Evolutionary conservation across 257 asterid genomes (phyloP).

Genomic region (Anisodus acutangulus): DNA sequence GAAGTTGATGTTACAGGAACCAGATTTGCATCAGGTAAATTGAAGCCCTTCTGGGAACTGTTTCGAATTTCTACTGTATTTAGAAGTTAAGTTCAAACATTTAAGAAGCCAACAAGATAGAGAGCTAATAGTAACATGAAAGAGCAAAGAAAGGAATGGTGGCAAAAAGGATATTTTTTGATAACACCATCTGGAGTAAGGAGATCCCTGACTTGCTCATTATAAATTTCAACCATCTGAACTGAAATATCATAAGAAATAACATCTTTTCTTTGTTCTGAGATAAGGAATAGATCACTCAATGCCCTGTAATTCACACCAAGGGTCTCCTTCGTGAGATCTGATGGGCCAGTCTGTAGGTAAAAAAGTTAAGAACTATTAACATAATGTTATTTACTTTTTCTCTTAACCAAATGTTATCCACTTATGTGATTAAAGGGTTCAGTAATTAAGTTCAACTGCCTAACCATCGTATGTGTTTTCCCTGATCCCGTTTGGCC

Average conservation of each 20-base stretch:
- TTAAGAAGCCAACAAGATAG: slow-evolving; percentile 9
- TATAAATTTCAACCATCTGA: slow-evolving; percentile 95
- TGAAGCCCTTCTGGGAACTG: slow-evolving; percentile 62
- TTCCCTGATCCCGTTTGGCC: slow-evolving; percentile 98
- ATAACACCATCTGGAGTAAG: slow-evolving; percentile 64
- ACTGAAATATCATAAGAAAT: slow-evolving; percentile 69
- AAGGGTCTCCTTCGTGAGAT: slow-evolving; percentile 61
- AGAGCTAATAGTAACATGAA: neutral
- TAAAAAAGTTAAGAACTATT: slow-evolving; percentile 28
- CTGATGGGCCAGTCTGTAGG: slow-evolving; percentile 75
- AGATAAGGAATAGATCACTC: slow-evolving; percentile 69
- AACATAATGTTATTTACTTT: neutral
- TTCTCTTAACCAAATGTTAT: slow-evolving; percentile 16
- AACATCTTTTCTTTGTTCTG: slow-evolving; percentile 77
- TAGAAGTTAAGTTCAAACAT: slow-evolving; percentile 51
- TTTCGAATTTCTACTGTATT: slow-evolving; percentile 71
- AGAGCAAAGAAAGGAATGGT: slow-evolving; percentile 27
- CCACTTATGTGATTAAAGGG: slow-evolving; percentile 6
- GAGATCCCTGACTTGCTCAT: slow-evolving; percentile 92
- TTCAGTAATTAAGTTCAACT: slow-evolving; percentile 21
- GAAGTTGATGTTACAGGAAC: slow-evolving; percentile 66
- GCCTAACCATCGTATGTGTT: slow-evolving; percentile 81
- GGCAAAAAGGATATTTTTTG: slow-evolving; percentile 64
- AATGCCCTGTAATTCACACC: slow-evolving; percentile 89
- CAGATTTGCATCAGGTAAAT: slow-evolving; percentile 70